phyloP scores from a whole-genome alignment of 768 basidiomycete genomes.

The Xerocomellus chrysenteron region DNA sequence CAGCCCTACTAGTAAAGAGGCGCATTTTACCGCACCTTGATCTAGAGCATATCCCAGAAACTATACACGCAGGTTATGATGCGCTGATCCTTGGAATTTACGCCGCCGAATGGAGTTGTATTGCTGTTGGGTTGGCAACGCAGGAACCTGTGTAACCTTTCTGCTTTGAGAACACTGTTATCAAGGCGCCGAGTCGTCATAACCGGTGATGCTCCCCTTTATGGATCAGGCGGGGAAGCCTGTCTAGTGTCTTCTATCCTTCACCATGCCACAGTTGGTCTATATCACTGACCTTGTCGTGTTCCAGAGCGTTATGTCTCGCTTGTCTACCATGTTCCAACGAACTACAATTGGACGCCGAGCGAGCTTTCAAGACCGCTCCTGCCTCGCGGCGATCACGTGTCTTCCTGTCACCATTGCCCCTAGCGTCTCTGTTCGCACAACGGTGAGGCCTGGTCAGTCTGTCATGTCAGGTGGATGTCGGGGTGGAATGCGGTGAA shows the following conservation, averaged over 20 bases:
- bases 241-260: not conserved
- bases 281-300: not conserved
- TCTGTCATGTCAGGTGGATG: not conserved
- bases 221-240: not conserved
- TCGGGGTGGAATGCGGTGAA: not conserved
- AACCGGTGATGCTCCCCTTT: not conserved
- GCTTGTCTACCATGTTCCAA: no score
- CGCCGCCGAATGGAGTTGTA: constrained; percentile 15
- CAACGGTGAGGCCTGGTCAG: not conserved
- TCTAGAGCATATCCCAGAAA: constrained; percentile 36
- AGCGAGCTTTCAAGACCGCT: no score
- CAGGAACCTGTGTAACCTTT: not conserved
- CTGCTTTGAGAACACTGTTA: not conserved
- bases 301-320: not conserved
- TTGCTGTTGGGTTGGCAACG: constrained; percentile 13
- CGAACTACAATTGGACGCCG: not conserved
- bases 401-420: not conserved
- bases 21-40: constrained; percentile 39
- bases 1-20: constrained; percentile 9
- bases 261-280: not conserved
- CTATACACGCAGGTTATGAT: constrained; percentile 10
- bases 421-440: not conserved
- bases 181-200: not conserved
- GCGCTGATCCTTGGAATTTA: no score
- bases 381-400: not conserved